Base-by-base conservation (phyloP, 2,329 filamentous ascomycete species). In the Aureobasidium sp. region DNA sequence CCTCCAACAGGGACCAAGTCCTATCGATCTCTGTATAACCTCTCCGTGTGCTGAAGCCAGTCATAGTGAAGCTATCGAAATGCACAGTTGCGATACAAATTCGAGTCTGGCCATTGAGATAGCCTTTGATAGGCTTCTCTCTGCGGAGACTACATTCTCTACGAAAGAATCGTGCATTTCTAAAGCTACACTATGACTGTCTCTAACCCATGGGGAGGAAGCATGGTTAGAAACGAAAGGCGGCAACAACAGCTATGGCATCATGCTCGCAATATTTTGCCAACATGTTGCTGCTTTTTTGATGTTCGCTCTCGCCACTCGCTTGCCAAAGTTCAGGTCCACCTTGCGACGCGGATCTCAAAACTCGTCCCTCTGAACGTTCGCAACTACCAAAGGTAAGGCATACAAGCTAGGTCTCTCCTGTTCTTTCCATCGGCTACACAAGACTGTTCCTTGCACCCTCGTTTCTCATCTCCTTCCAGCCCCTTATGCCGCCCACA, bases 301-400 rank as follows among this genome's bases (percentile, higher is more conserved):
- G 53, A 45, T 57, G 29, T 45, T 57, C 39, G 50, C 37, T 45
- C n/a, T 57, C 36, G 53, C 53, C 53, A 57, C 39, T 44, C 53
- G 53, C 29, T 41, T 36, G 30, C 13, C 47, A 50, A 50, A 36
- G 4, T 44, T 45, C n/a, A 45, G 53, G 11, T 57, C 53, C 53
- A 57, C 53, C 41, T 57, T 21, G 30, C 53, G 21, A 45, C 39
- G 53, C 41, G n/a, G 2, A 45, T 57, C 39, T n/a, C 25, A 45
- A 14, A n/a, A 29, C 32, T 42, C 21, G 25, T 41, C 50, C 5
- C 21, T 21, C 21, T 21, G 21, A 21, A 21, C 21, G 21, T 14
- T 42, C 7, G 32, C 21, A 16, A 42, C 32, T 36, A 36, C 34
- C 37, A 54, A 54, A 36, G 32, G 32, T 42, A 42, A 14, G 13